phyloP scores from a whole-genome alignment of 2,329 filamentous ascomycete species.

The Conoideocrella luteorostrata region DNA sequence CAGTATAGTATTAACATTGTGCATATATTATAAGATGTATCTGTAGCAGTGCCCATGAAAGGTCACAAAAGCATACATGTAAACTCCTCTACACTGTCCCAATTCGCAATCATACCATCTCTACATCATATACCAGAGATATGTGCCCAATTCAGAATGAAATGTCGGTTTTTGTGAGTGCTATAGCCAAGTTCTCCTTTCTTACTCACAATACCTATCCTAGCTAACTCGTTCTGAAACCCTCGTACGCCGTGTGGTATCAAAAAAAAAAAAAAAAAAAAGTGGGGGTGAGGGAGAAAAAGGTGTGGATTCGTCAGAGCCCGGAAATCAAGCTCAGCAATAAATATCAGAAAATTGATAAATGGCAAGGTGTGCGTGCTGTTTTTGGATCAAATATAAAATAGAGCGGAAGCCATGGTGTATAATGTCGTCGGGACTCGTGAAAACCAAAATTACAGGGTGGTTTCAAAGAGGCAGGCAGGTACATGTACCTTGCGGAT shows the following conservation, averaged over 20 bases:
- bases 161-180: too few species aligned
- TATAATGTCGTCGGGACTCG: conserved; percentile 1
- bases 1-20: neutral
- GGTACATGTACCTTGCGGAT: neutral
- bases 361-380: neutral
- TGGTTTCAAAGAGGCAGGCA: too few species aligned
- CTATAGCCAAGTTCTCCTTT: neutral
- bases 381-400: too few species aligned
- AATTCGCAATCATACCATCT: neutral
- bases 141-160: too few species aligned
- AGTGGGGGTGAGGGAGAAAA: too few species aligned
- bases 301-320: neutral
- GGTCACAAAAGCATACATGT: neutral
- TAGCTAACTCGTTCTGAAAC: neutral
- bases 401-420: too few species aligned
- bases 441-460: neutral
- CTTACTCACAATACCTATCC: neutral
- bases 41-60: neutral
- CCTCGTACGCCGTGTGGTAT: conserved; percentile 2
- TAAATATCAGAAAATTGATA: neutral
- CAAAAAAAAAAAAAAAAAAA: conserved; percentile 4
- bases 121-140: neutral
- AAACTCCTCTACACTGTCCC: neutral
- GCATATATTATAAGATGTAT: neutral
- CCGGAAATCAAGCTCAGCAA: neutral